Percentiles rank a stretch among this genome's conserved stretches.
phyloP scores from a whole-genome alignment of 1,139 yeast species.

The Suhomyces chickasaworum region DNA sequence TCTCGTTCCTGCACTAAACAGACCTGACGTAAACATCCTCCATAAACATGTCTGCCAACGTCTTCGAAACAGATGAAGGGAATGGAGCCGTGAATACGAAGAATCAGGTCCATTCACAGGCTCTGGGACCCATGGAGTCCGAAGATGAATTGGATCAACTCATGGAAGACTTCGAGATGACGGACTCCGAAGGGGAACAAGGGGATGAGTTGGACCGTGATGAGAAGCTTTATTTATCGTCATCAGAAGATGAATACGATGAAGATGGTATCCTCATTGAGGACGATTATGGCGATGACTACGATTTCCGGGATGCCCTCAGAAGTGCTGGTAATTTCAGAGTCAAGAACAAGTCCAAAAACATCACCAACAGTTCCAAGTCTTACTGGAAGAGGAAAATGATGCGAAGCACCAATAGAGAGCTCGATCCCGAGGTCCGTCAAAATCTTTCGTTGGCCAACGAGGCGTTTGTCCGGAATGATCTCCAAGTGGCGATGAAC shows the following conservation, averaged over 20 bases:
- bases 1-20: conserved; percentile 1
- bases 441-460: conserved; percentile 70
- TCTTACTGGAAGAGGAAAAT: conserved; percentile 36
- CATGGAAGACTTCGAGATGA: conserved; percentile 18
- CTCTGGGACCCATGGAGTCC: conserved; percentile 5
- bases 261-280: conserved; percentile 27
- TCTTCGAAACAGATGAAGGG: conserved; percentile 16
- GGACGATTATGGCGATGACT: conserved; percentile 47
- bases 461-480: conserved; percentile 71
- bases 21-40: conserved; percentile 1
- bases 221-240: conserved; percentile 19
- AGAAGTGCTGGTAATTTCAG: conserved; percentile 64
- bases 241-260: conserved; percentile 28
- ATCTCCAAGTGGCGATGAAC: conserved; percentile 65
- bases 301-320: conserved; percentile 59
- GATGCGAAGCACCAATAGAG: conserved; percentile 42
- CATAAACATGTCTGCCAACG: conserved; percentile 17
- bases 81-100: conserved; percentile 7
- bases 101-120: conserved; percentile 11
- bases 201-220: conserved; percentile 17
- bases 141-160: conserved; percentile 19
- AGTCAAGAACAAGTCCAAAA: conserved; percentile 43
- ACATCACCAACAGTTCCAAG: conserved; percentile 30
- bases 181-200: conserved; percentile 15
- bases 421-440: conserved; percentile 71